A percentile compares a stretch with the other conserved stretches of the same genome.
Evolutionary conservation across 495 filamentous ascomycete species (phyloP).

Genomic region (Neurospora tetrasperma): DNA sequence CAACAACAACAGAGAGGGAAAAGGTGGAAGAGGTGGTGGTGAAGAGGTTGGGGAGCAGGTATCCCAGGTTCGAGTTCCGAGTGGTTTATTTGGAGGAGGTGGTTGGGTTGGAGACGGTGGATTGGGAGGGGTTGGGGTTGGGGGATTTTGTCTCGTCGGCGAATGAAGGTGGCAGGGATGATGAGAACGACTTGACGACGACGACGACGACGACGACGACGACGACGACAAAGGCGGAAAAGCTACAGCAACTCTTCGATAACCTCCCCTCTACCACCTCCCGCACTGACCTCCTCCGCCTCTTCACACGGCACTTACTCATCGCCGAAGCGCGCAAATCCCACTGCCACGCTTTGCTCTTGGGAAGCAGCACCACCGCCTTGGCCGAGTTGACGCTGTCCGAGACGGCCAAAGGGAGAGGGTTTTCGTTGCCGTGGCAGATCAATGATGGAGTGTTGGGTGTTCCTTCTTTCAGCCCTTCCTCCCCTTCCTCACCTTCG

Average conservation of each 20-base stretch:
- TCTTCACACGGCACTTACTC: slow-evolving; percentile 61
- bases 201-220: not conserved
- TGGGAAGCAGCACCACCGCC: slow-evolving; percentile 78
- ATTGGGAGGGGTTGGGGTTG: slow-evolving; percentile 19
- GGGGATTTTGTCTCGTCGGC: not conserved
- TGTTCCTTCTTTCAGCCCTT: slow-evolving; percentile 20
- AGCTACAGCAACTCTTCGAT: slow-evolving; percentile 43
- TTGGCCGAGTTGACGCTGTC: slow-evolving; percentile 79
- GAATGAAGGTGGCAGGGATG: slow-evolving; percentile 12
- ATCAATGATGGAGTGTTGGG: slow-evolving; percentile 60
- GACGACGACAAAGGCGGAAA: slow-evolving; percentile 24
- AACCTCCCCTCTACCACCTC: slow-evolving; percentile 63
- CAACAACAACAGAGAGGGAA: not conserved
- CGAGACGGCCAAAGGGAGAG: slow-evolving; percentile 84
- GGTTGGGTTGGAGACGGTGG: slow-evolving; percentile 31
- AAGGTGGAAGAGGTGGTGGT: slow-evolving; percentile 3
- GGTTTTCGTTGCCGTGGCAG: slow-evolving; percentile 70
- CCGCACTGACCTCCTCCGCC: slow-evolving; percentile 56
- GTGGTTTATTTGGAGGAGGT: slow-evolving; percentile 47
- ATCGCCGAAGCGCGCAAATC: slow-evolving; percentile 48
- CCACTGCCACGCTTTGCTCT: slow-evolving; percentile 59
- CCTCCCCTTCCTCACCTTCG: slow-evolving; percentile 3
- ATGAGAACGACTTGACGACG: not conserved
- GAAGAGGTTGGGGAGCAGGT: slow-evolving; percentile 29
- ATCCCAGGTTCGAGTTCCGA: slow-evolving; percentile 50